Conservation (phyloP, 108 stramenopile species). For the Schizochytrium sp. region DNA sequence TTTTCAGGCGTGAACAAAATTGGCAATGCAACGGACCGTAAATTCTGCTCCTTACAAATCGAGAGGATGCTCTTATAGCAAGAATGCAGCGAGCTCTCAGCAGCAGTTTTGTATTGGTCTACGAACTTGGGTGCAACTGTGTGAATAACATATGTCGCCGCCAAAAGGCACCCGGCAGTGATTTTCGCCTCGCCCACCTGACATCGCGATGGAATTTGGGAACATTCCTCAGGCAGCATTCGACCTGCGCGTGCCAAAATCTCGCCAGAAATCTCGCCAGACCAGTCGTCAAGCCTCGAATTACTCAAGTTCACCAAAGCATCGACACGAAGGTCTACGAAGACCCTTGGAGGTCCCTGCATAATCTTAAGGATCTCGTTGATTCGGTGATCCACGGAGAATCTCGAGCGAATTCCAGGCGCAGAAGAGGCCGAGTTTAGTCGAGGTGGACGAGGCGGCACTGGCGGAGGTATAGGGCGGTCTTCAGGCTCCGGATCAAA, state of each 20-base stretch:
- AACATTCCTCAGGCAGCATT: conserved; percentile 8
- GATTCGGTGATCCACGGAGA: not conserved
- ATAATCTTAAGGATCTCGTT: not conserved
- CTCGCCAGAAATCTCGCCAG: not conserved
- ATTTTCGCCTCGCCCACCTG: conserved; percentile 46
- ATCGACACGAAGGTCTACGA: conserved; percentile 20
- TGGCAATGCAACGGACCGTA: conserved; percentile 29
- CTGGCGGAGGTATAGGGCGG: too few relatives aligned
- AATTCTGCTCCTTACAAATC: conserved; percentile 1
- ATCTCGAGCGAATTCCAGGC: not conserved
- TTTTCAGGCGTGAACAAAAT: not conserved
- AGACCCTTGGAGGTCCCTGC: not conserved
- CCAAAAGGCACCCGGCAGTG: conserved; percentile 20
- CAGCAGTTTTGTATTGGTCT: conserved; percentile 12
- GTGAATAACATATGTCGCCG: conserved; percentile 45
- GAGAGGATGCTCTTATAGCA: conserved; percentile 9
- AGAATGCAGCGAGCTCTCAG: conserved; percentile 43
- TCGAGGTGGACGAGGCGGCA: too few relatives aligned
- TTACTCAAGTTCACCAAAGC: conserved; percentile 50
- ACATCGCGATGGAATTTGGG: conserved; percentile 2
- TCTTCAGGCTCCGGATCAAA: too few relatives aligned
- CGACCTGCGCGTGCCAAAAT: not conserved
- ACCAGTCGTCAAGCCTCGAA: conserved; percentile 13
- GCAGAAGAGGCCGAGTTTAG: not conserved
- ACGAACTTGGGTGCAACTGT: conserved; percentile 28